Base-by-base conservation (phyloP, 345 rosid genomes). In the Litchi chinensis region DNA sequence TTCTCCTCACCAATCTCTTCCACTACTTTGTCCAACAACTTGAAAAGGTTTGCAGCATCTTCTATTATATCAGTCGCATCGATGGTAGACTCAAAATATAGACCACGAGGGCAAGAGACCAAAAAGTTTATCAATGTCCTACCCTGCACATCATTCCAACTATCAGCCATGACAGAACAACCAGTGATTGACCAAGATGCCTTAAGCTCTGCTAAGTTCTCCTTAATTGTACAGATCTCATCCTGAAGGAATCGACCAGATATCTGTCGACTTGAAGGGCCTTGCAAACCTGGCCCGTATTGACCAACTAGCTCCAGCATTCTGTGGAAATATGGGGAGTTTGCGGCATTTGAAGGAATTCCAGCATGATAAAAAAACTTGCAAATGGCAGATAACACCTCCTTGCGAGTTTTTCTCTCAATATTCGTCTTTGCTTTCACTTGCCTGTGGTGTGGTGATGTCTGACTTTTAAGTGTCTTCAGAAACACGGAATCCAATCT, bases 1-100 rank as follows among this genome's bases (percentile, higher is more conserved):
- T 90, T 82, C 76, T 89, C 95, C 85, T 91, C 95, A 19, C 94
- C 97, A 66, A 93, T 79, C 79, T 93, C 95, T 10, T 89, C 94
- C 74, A 93, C 94, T 81, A 89, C 85, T 75, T 87, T 90, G 83
- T 93, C 95, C 73, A 93, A 79, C 76, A 81, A 79, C 79, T 83
- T 87, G 74, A 88, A 91, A 52, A 93, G 80, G 68, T 66, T 87
- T 63, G 82, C 83, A 66, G 89, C 84, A 86, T 93, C 93, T 71
- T 88, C 89, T 66, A 74, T 71, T 7, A 85, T 79, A 78, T 87
- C 91, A 79, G 87, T 87, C 50, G 91, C 95, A 79, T 93, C 94
- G 68, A 86, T 78, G 15, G 94, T 90, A 69, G 94, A 90, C 74
- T 88, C 81, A 83, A 90, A 91, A 81, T 86, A 87, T 77, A 89